These are phyloP conservation scores for Linum usitatissimum DNA, from an alignment of 345 rosid genomes.

Conservation along the genomic window DNA sequence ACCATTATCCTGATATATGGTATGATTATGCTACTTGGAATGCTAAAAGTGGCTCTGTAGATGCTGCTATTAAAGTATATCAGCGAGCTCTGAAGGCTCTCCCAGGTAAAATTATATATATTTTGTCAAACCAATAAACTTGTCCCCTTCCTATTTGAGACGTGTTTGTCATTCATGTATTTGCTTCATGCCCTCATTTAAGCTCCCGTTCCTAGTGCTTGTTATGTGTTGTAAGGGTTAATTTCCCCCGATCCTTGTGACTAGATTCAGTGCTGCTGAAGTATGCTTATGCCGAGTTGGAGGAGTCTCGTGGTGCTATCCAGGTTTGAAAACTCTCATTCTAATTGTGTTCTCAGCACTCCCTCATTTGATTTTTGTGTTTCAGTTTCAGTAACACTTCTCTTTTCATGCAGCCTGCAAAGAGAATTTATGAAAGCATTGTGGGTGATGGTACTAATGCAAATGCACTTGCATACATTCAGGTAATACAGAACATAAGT, in stretches of 20 bases:
- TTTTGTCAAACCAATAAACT: background rate
- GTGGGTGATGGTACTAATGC: slow-evolving; percentile 43
- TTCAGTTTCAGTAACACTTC: slow-evolving; percentile 12
- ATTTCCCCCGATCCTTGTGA: background rate
- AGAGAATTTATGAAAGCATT: slow-evolving; percentile 67
- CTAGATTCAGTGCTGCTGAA: slow-evolving; percentile 79
- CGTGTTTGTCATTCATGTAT: background rate
- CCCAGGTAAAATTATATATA: slow-evolving; percentile 47
- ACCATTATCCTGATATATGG: slow-evolving; percentile 93
- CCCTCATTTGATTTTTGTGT: background rate
- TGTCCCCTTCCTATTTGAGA: background rate
- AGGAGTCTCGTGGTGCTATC: slow-evolving; percentile 85
- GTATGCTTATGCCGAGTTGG: slow-evolving; percentile 92
- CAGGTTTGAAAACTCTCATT: slow-evolving; percentile 30
- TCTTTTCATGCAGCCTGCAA: slow-evolving; percentile 60
- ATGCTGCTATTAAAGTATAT: slow-evolving; percentile 85
- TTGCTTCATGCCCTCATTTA: slow-evolving; percentile 3
- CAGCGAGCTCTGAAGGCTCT: slow-evolving; percentile 94
- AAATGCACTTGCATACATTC: slow-evolving; percentile 75
- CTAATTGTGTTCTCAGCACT: background rate
- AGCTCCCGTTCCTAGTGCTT: background rate
- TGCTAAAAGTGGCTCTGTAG: slow-evolving; percentile 70
- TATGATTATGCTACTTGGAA: slow-evolving; percentile 94
- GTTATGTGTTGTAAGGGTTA: background rate
- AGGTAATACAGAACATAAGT: slow-evolving; percentile 26